A percentile compares a stretch with the other conserved stretches of the same genome.
Conservation (phyloP, 2,329 filamentous ascomycete species). For the Pseudogymnoascus sp. region DNA sequence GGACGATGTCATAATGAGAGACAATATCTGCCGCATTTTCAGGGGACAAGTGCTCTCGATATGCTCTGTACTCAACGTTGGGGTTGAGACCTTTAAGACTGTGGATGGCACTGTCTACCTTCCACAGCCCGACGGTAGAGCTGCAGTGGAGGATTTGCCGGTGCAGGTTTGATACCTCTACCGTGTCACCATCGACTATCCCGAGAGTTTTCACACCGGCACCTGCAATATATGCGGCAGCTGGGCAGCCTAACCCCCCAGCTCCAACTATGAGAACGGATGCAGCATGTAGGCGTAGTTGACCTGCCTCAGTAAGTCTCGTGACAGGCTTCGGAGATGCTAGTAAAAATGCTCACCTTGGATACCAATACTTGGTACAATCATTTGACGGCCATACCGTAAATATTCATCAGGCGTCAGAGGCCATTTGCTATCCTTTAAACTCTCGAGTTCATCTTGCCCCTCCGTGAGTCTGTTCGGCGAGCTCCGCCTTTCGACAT, state of each 20-base stretch:
- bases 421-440: conserved; percentile 50
- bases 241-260: conserved; percentile 85
- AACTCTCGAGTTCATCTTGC: conserved; percentile 5
- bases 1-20: conserved; percentile 66
- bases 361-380: conserved; percentile 73
- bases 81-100: conserved; percentile 66
- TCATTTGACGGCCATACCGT: conserved; percentile 84
- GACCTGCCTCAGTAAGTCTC: conserved; percentile 44
- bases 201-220: conserved; percentile 79
- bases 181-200: conserved; percentile 76
- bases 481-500: conserved; percentile 17
- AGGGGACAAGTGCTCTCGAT: conserved; percentile 58
- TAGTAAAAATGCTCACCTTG: conserved; percentile 42
- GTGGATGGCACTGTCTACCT: conserved; percentile 68
- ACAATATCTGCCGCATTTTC: conserved; percentile 61
- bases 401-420: conserved; percentile 66
- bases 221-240: conserved; percentile 84
- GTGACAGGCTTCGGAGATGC: not conserved
- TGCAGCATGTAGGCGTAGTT: conserved; percentile 61
- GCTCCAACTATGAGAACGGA: conserved; percentile 76
- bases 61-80: conserved; percentile 52
- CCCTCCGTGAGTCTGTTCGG: conserved; percentile 9
- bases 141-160: conserved; percentile 79
- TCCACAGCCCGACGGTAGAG: conserved; percentile 60
- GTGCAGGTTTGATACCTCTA: conserved; percentile 87